Conservation (phyloP, 1,284 basidiomycete genomes). For the Papiliotrema flavescens region DNA sequence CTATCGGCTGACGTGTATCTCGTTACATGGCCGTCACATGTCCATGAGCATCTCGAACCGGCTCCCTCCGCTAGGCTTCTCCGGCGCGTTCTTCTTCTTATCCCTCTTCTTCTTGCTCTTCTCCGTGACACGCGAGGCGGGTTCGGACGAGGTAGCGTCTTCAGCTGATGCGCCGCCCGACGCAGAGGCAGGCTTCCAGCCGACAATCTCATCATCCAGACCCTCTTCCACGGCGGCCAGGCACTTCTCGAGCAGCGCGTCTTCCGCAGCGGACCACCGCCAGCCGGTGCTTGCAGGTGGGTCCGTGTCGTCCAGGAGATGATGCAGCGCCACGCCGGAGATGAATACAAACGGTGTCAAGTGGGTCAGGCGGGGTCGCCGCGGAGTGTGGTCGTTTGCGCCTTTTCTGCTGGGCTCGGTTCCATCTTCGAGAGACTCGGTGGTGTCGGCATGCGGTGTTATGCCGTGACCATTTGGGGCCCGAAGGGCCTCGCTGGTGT, state of each 20-base stretch:
- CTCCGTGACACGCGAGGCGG: background rate
- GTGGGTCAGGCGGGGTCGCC: conserved; percentile 19
- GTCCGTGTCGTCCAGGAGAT: conserved; percentile 9
- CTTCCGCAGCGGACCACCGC: conserved; percentile 14
- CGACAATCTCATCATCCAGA: conserved; percentile 49
- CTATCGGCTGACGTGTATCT: no score
- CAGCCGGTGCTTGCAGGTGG: conserved; percentile 13
- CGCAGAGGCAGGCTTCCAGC: no score
- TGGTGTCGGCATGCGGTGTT: background rate
- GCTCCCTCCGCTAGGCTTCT: background rate
- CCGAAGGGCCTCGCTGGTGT: no score
- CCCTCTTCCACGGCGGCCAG: conserved; percentile 56
- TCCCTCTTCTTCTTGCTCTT: background rate
- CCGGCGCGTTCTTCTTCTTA: background rate
- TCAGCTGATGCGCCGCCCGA: no score
- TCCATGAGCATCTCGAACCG: conserved; percentile 1
- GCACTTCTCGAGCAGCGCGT: conserved; percentile 51
- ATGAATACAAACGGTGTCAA: conserved; percentile 34
- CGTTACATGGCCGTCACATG: no score
- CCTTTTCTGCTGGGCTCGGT: no score
- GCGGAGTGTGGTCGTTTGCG: background rate
- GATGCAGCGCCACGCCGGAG: conserved; percentile 33
- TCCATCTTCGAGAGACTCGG: no score
- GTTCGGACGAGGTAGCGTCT: background rate
- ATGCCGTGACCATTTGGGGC: no score